These are phyloP conservation scores for Pichia eremophila DNA, from an alignment of 805 yeast genomes.

Conservation along the genomic window DNA sequence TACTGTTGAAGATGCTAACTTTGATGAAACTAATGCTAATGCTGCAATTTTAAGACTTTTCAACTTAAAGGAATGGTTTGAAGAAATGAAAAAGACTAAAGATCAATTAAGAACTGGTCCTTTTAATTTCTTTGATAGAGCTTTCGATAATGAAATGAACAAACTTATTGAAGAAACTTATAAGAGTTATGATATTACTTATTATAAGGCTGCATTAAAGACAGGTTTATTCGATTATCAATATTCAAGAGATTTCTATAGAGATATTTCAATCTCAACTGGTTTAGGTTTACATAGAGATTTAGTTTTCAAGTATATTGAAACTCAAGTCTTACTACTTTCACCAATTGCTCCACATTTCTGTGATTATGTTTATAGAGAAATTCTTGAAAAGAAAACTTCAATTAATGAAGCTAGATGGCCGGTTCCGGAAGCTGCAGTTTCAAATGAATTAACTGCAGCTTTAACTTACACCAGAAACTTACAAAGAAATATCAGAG, in stretches of 20 bases:
- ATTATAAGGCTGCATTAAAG: constrained; percentile 84
- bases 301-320: constrained; percentile 72
- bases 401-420: constrained; percentile 66
- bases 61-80: constrained; percentile 93
- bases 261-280: constrained; percentile 54
- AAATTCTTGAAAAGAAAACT: constrained; percentile 54
- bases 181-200: constrained; percentile 59
- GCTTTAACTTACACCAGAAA: constrained; percentile 73
- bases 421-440: constrained; percentile 68
- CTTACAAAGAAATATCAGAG: constrained; percentile 79
- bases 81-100: constrained; percentile 50
- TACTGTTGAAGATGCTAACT: constrained; percentile 93
- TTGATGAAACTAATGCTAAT: constrained; percentile 92
- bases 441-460: constrained; percentile 51
- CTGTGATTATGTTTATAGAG: constrained; percentile 82
- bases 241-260: constrained; percentile 90
- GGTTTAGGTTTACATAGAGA: constrained; percentile 70
- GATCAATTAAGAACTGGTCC: constrained; percentile 50
- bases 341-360: constrained; percentile 96
- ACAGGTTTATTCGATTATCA: constrained; percentile 90
- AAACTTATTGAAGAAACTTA: constrained; percentile 64
- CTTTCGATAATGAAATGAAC: constrained; percentile 93
- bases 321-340: constrained; percentile 72
- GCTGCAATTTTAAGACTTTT: constrained; percentile 92
- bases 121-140: constrained; percentile 67